These are phyloP conservation scores for Rosa lucieae DNA, from an alignment of 306 rosid genomes.

Conservation along the genomic window DNA sequence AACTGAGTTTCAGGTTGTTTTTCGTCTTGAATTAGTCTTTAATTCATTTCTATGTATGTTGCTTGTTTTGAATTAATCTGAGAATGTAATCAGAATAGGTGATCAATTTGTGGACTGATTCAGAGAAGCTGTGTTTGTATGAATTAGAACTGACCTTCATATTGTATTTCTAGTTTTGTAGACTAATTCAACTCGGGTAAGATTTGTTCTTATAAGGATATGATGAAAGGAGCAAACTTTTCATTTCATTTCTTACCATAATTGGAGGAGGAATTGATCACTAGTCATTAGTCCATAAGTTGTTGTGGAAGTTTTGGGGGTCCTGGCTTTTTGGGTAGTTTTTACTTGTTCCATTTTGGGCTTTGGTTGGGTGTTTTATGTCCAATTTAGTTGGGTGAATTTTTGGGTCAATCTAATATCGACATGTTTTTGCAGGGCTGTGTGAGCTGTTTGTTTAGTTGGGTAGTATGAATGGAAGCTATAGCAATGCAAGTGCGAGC, in stretches of 20 bases:
- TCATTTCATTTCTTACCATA: background rate
- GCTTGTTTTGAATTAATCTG: background rate
- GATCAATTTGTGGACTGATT: background rate
- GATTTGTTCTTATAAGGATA: background rate
- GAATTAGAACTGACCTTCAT: background rate
- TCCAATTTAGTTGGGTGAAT: background rate
- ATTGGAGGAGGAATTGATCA: background rate
- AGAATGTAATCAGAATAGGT: background rate
- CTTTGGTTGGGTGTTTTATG: background rate
- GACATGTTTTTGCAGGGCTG: conserved; percentile 23
- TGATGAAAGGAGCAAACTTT: background rate
- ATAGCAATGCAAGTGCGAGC: conserved; percentile 74
- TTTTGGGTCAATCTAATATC: conserved; percentile 3
- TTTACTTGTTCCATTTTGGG: conserved; percentile 7
- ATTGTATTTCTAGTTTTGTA: background rate
- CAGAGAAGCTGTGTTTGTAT: background rate
- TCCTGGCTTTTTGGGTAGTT: conserved; percentile 7
- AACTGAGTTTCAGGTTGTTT: conserved; percentile 15
- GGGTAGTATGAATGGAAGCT: conserved; percentile 58
- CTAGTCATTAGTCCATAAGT: background rate
- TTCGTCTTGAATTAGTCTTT: conserved; percentile 6
- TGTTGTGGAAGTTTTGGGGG: background rate
- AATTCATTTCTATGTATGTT: background rate
- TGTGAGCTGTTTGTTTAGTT: conserved; percentile 6
- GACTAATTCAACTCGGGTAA: background rate